Evolutionary conservation across 495 filamentous ascomycete species (phyloP).

Genomic region (Cercophora sp.): DNA sequence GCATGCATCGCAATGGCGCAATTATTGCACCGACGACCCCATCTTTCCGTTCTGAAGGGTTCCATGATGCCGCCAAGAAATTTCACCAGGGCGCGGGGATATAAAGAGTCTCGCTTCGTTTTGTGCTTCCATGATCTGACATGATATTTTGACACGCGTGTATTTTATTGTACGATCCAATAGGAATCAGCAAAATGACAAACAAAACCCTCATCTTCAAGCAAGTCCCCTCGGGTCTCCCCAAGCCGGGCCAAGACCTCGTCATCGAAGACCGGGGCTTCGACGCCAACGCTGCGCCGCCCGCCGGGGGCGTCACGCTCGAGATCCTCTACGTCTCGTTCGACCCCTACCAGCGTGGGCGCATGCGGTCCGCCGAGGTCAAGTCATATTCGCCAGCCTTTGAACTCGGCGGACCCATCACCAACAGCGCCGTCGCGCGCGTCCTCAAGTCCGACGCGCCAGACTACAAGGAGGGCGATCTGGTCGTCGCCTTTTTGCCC

Average conservation of each 20-base stretch:
- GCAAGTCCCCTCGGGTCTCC: slow-evolving; percentile 61
- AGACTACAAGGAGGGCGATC: slow-evolving; percentile 61
- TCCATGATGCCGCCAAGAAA: too few species aligned
- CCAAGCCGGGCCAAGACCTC: slow-evolving; percentile 70
- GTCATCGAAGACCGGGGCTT: slow-evolving; percentile 62
- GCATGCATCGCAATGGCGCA: too few species aligned
- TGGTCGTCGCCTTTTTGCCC: slow-evolving; percentile 56
- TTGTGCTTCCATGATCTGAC: too few species aligned
- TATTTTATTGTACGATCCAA: too few species aligned
- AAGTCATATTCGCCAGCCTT: slow-evolving; percentile 65
- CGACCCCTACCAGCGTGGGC: slow-evolving; percentile 85
- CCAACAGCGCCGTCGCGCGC: slow-evolving; percentile 53
- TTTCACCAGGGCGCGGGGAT: too few species aligned
- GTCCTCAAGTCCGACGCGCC: slow-evolving; percentile 63
- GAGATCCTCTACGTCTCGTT: slow-evolving; percentile 76
- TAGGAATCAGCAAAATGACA: too few species aligned
- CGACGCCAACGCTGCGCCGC: slow-evolving; percentile 60
- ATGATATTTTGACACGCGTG: too few species aligned
- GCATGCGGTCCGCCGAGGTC: slow-evolving; percentile 44
- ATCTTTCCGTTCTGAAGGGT: too few species aligned
- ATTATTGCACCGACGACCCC: too few species aligned
- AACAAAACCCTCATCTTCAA: slow-evolving; percentile 87
- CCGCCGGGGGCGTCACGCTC: slow-evolving; percentile 64
- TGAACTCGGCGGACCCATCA: slow-evolving; percentile 52
- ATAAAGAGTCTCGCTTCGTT: too few species aligned